Evolutionary conservation across 139 green algal genomes (phyloP).

Genomic region (Penium margaritaceum): DNA sequence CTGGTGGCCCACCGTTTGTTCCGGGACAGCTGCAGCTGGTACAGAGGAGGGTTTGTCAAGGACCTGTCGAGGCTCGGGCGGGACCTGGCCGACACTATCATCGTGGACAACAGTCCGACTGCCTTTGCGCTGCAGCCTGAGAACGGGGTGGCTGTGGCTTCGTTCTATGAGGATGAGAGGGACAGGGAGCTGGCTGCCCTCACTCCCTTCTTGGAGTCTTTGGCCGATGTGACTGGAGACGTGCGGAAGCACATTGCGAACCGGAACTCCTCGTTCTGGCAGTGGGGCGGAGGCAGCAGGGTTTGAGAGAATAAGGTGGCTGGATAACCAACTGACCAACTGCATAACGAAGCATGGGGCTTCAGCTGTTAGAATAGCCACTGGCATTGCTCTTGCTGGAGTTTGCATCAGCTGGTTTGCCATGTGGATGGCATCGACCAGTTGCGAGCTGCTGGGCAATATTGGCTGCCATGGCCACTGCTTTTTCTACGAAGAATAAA

Average conservation of each 20-base stretch:
- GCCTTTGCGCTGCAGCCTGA: conserved; percentile 93
- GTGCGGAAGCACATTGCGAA: not conserved
- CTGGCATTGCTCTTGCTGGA: too few species aligned
- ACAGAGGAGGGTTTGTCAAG: conserved; percentile 83
- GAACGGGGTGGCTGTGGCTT: conserved; percentile 87
- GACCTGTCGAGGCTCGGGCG: conserved; percentile 80
- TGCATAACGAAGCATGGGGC: too few species aligned
- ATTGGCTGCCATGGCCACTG: too few species aligned
- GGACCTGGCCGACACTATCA: conserved; percentile 71
- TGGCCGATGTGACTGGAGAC: not conserved
- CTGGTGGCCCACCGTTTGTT: conserved; percentile 83
- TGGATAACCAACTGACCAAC: too few species aligned
- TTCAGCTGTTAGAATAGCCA: too few species aligned
- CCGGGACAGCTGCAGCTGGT: conserved; percentile 79
- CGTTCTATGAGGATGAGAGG: conserved; percentile 86
- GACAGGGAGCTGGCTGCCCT: conserved; percentile 53
- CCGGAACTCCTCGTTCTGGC: too few species aligned
- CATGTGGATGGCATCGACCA: too few species aligned
- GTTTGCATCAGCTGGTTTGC: too few species aligned
- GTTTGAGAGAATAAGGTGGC: too few species aligned
- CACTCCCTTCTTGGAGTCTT: not conserved
- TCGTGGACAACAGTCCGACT: conserved; percentile 95
- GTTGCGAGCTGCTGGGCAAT: too few species aligned
- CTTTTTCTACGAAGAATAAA: too few species aligned
- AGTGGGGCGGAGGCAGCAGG: too few species aligned